These are phyloP conservation scores for Clarireedia sp. DNA, from an alignment of 2,329 filamentous ascomycete species.

Conservation along the genomic window DNA sequence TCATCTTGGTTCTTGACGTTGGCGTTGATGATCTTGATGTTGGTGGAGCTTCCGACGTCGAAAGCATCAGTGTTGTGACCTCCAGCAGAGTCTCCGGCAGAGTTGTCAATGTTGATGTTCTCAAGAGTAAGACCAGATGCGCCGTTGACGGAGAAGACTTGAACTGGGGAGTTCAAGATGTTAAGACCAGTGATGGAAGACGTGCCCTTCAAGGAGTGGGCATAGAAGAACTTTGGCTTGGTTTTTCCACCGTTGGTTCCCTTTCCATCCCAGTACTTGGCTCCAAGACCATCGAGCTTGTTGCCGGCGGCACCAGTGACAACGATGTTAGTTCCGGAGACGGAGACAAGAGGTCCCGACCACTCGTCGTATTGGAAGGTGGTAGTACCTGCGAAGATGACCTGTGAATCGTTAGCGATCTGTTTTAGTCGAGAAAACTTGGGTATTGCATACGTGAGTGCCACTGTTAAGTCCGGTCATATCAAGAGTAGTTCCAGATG, in stretches of 20 bases:
- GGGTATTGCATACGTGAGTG: slow-evolving; percentile 29
- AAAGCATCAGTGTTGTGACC: slow-evolving; percentile 48
- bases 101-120: slow-evolving; percentile 49
- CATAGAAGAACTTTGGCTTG: slow-evolving; percentile 58
- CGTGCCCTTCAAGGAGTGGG: slow-evolving; percentile 40
- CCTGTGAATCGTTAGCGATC: slow-evolving; percentile 17
- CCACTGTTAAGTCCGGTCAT: slow-evolving; percentile 43
- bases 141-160: slow-evolving; percentile 41
- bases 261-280: slow-evolving; percentile 48
- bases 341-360: slow-evolving; percentile 52
- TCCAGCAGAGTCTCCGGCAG: slow-evolving; percentile 37
- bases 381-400: slow-evolving; percentile 59
- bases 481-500: slow-evolving; percentile 51
- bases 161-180: slow-evolving; percentile 47
- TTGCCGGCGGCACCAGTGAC: slow-evolving; percentile 21
- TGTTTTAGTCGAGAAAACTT: not conserved
- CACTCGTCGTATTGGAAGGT: slow-evolving; percentile 60
- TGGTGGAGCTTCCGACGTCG: slow-evolving; percentile 39
- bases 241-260: slow-evolving; percentile 50
- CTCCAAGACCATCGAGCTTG: slow-evolving; percentile 43
- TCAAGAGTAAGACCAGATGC: slow-evolving; percentile 38
- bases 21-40: slow-evolving; percentile 43
- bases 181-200: slow-evolving; percentile 43
- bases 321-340: slow-evolving; percentile 21
- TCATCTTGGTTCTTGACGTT: slow-evolving; percentile 52